A percentile compares a stretch with the other conserved stretches of the same genome.
These are phyloP conservation scores for Mortierella alpina DNA, from an alignment of 192 early-diverging fungal genomes.

Conservation along the genomic window DNA sequence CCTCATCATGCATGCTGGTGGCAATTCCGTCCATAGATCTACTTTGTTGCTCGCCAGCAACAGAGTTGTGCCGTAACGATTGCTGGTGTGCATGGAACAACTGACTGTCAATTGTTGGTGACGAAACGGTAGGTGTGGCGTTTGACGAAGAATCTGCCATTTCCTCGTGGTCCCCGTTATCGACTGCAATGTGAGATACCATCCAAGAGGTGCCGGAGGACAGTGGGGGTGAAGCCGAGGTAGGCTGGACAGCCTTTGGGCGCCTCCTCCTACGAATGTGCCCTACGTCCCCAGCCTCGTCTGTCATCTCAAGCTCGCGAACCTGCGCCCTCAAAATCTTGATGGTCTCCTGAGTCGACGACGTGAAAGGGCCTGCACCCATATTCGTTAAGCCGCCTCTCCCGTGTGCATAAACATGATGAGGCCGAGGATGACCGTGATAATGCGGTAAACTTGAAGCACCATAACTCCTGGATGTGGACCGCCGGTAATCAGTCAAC, in stretches of 20 bases:
- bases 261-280: conserved; percentile 34
- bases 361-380: neutral
- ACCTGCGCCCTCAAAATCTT: conserved; percentile 30
- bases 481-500: conserved; percentile 22
- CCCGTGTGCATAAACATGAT: conserved; percentile 12
- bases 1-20: neutral
- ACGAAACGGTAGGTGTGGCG: neutral
- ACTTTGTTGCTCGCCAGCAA: conserved; percentile 21
- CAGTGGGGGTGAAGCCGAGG: neutral
- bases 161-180: neutral
- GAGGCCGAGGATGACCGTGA: neutral
- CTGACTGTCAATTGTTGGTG: conserved; percentile 17
- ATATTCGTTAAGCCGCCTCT: neutral
- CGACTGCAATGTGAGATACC: too few relatives aligned
- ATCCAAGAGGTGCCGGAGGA: too few relatives aligned
- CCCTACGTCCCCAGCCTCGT: conserved; percentile 37
- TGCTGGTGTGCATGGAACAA: conserved; percentile 2
- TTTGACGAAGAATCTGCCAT: neutral
- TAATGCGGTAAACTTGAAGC: neutral
- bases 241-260: conserved; percentile 11
- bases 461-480: neutral
- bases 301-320: conserved; percentile 27
- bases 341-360: conserved; percentile 19
- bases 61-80: conserved; percentile 5
- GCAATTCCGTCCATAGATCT: neutral